Evolutionary conservation across 805 yeast genomes (phyloP), one percentile per base, ranked within the genome.

Genomic region (Henningerozyma blattae): DNA sequence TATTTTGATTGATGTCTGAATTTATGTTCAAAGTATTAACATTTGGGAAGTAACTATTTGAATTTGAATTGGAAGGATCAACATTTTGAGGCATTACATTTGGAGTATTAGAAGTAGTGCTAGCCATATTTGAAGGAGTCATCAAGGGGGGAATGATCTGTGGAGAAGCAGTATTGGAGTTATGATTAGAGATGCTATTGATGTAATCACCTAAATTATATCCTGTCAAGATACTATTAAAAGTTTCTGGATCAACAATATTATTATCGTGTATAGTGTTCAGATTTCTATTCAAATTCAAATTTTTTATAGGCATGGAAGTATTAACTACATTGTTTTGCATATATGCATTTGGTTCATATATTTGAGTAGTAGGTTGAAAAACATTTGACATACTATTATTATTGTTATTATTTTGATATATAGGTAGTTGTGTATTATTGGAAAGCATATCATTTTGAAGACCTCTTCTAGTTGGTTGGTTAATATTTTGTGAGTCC

Each of bases 201-300:
- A 24, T 24, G n/a, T 24, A 24, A 12, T 24, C 27, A 24, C 14
- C 14, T 12, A 24, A 5, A 24, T 24, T 24, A 24, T 10, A 10
- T 12, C 27, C 27, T 8, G 27, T 24, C n/a, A 24, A 24, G 2
- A 24, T 24, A 24, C n/a, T n/a, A 24, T 24, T 24, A n/a, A 24
- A 24, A 9, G 41, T 34, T 14, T 32, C 36, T 3, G 41, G 32
- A 20, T 34, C 41, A 14, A 34, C 28, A 9, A 34, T 9, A 15
- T 35, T 38, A 9, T 15, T 13, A 20, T 16, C 40, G 42, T n/a
- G 40, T 41, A 15, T 33, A 26, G 18, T 30, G 27, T n/a, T 27
- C 7, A 12, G n/a, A 10, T 13, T 13, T 9, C 15, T n/a, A 10
- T 9, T 9, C 7, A 12, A 5, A 2, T 13, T 24, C 5, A 5